Evolutionary conservation across 148 eudicot genomes (phyloP).

Genomic region (Rhododendron ovatum): DNA sequence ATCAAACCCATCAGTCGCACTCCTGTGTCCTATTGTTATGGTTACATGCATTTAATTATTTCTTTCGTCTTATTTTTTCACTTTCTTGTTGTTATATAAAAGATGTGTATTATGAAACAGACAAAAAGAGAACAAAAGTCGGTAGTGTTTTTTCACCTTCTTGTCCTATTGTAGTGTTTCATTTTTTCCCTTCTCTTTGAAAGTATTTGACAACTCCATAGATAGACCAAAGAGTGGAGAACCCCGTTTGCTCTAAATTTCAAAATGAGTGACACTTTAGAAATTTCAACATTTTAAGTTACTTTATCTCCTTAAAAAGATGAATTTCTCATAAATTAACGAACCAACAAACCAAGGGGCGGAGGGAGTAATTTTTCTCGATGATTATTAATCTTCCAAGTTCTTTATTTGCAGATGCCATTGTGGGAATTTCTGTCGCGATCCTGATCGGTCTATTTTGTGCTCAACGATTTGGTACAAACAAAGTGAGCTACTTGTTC

Average conservation of each 20-base stretch:
- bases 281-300: too few relatives aligned
- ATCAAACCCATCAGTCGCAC: too few relatives aligned
- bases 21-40: too few relatives aligned
- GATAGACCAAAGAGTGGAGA: too few relatives aligned
- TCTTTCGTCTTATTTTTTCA: neutral
- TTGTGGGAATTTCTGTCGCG: constrained; percentile 53
- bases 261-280: neutral
- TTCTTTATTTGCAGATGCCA: constrained; percentile 23
- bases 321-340: neutral
- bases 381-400: neutral
- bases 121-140: neutral
- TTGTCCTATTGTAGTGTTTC: too few relatives aligned
- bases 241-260: too few relatives aligned
- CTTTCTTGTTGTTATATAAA: neutral
- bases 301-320: neutral
- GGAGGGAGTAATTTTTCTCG: neutral
- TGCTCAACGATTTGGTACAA: constrained; percentile 65
- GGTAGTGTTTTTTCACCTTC: too few relatives aligned
- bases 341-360: neutral
- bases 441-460: constrained; percentile 49
- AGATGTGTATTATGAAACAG: neutral
- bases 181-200: neutral
- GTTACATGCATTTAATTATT: too few relatives aligned
- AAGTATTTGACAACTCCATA: neutral
- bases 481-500: constrained; percentile 60